These are phyloP conservation scores for Coemansia sp. DNA, from an alignment of 192 early-diverging fungal species.

Conservation along the genomic window DNA sequence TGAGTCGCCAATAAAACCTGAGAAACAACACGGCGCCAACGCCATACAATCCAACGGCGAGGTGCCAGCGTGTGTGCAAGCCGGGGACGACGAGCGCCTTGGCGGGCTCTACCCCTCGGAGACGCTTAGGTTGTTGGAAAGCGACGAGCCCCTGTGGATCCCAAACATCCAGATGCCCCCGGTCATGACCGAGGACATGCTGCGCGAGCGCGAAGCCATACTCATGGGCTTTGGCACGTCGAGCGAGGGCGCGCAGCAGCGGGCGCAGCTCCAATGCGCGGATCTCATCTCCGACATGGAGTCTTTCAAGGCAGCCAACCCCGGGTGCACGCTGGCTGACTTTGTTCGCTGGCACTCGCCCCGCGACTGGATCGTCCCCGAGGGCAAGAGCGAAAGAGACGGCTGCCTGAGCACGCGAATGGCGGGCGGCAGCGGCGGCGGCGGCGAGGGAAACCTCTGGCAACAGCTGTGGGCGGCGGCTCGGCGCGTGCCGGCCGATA, in stretches of 20 bases:
- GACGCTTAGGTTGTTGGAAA: constrained; percentile 56
- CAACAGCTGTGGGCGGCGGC: constrained; percentile 77
- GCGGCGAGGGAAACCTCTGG: constrained; percentile 79
- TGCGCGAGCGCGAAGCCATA: constrained; percentile 74
- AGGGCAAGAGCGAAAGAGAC: constrained; percentile 37
- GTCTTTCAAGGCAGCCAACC: constrained; percentile 94
- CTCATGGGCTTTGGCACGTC: constrained; percentile 79
- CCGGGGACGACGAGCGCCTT: constrained; percentile 34
- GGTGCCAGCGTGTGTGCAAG: constrained; percentile 9
- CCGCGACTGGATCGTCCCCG: constrained; percentile 82
- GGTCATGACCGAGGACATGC: constrained; percentile 88
- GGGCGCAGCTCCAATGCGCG: constrained; percentile 76
- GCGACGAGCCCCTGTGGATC: constrained; percentile 66
- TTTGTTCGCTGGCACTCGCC: constrained; percentile 97
- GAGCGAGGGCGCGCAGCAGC: constrained; percentile 64
- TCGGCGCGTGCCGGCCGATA: constrained; percentile 58
- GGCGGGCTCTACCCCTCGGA: constrained; percentile 54
- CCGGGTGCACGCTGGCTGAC: constrained; percentile 71
- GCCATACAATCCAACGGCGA: neutral
- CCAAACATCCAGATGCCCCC: constrained; percentile 70
- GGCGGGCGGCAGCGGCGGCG: constrained; percentile 54
- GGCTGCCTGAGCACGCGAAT: constrained; percentile 75
- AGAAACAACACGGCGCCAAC: neutral
- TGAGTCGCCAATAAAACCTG: neutral
- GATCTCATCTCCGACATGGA: constrained; percentile 78